Base-by-base conservation (phyloP, 2,329 filamentous ascomycete species). In the Sodiomyces alkalinus region DNA sequence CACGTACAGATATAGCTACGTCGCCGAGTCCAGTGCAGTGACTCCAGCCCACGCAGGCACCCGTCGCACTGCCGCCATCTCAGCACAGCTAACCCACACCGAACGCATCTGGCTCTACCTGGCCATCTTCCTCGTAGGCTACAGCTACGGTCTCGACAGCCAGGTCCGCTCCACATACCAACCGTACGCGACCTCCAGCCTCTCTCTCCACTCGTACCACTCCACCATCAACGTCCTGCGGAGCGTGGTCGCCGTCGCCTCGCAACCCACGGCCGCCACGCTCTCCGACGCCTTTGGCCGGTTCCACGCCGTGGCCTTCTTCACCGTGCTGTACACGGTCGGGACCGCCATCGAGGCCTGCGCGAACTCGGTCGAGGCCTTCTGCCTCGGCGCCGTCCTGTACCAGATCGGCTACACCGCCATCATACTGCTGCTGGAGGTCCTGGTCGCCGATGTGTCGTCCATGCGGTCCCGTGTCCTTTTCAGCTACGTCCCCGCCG, bases 231-330 rank as follows among this genome's bases (percentile, higher is more conserved):
- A 64, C 41, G 64, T 72, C 8, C 42, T 75, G 9, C 58, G 67
- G 8, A 58, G 59, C 27, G 68, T 76, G 17, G 62, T 75, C 35
- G 69, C 67, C 6, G 69, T 68, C 19, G 69, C 68, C 3, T 61
- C 64, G 3, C 50, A 70, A 51, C 71, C 57, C 17, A 64, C 70
- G 0, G 64, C 65, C 0, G 71, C 68, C 7, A 75, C 74, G 39
- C 58, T 76, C 31, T 67, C 71, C 12, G 72, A 71, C 39, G 64
- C 74, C 7, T 72, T 76, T 38, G 73, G 72, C 13, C 60, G 72
- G 33, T 56, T 68, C 13, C 69, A 76, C 42, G 51, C 74, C 19
- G 56, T 76, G 9, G 43, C 61, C 4, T 45, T 69, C 2, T 64
- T 66, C 0, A 59, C 70, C 1, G 25, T 70, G 8, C 68, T 75